These are phyloP conservation scores for baker's yeast (Saccharomyces cerevisiae) DNA, from an alignment of 805 yeast species.

Conservation along the genomic window DNA sequence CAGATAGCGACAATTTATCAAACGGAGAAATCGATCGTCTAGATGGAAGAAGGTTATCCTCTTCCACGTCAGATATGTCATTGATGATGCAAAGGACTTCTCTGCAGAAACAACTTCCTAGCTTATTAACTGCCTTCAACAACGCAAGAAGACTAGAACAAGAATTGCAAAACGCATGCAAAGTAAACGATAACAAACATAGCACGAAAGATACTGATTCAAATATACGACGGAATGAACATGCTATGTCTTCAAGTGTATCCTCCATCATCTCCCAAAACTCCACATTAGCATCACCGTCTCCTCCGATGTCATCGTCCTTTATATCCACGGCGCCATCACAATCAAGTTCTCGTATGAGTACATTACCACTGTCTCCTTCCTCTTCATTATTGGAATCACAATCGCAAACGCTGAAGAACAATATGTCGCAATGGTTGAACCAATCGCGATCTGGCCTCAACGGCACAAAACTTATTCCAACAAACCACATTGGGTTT, in stretches of 20 bases:
- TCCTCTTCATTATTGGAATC: not conserved
- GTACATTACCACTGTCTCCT: not conserved
- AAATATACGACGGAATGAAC: not conserved
- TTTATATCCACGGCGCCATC: not conserved
- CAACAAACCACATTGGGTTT: constrained; percentile 4
- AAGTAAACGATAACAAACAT: not conserved
- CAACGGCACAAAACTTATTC: not conserved
- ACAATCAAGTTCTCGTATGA: not conserved
- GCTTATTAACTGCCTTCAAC: constrained; percentile 56
- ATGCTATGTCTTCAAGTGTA: not conserved
- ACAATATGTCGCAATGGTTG: constrained; percentile 3
- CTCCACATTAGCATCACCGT: not conserved
- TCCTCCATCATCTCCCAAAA: not conserved
- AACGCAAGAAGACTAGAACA: constrained; percentile 52
- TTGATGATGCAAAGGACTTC: constrained; percentile 42
- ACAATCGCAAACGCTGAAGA: constrained; percentile 6
- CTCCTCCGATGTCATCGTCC: not conserved
- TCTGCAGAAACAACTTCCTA: constrained; percentile 57
- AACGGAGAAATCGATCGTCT: not conserved
- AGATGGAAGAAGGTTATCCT: constrained; percentile 14
- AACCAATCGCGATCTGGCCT: not conserved
- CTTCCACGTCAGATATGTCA: constrained; percentile 30
- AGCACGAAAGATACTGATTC: not conserved
- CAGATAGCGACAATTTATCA: not conserved
- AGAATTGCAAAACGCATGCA: constrained; percentile 31